Evolutionary conservation across 225 moss, liverwort and hornwort species (phyloP), one percentile per base, ranked within the genome.

Genomic region (Physcomitrellopsis africana): DNA sequence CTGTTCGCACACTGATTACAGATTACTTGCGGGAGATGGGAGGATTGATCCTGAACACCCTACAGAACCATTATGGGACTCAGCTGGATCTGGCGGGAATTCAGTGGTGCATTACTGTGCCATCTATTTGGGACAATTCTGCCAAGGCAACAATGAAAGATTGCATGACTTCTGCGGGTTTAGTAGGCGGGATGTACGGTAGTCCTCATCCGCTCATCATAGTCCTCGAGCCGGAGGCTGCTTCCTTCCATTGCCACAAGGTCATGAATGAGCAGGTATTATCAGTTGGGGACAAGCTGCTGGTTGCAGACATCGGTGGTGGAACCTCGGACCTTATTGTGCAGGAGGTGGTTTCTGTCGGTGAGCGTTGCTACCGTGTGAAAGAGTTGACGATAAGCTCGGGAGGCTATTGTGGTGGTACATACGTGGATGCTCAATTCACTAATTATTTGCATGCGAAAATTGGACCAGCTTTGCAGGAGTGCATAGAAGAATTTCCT

Each of bases 251-350:
- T 45, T 92, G 92, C 27, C 85, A 84, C 47, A 17, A 23, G 16
- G 76, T 46, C 11, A 61, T 84, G 17, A 62, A n/a, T 32, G 85
- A 85, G 48, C 56, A 80, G 5, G 9, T 0, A 1, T 68, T 83
- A 13, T 0, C 11, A 1, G 72, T 75, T 11, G 94, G 94, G 3
- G 86, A 89, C 22, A 90, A 73, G 64, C 81, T 92, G 48, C 56
- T 94, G 51, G 84, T 93, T 5, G 91, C 86, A 11, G 90, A 94
- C 61, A 78, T 81, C 20, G 92, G 94, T 9, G 85, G 81, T 9
- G 85, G 85, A 37, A 85, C 85, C 22, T 10, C 81, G 0, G 93
- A 93, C 73, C 68, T 89, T 42, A 85, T 84, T 8, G 69, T 89
- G 18, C 91, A 87, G 45, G 81, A 87, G 63, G 85, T 86, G 46